Base-by-base conservation (phyloP, 2,329 filamentous ascomycete species). In the Botryosphaeria dothidea region DNA sequence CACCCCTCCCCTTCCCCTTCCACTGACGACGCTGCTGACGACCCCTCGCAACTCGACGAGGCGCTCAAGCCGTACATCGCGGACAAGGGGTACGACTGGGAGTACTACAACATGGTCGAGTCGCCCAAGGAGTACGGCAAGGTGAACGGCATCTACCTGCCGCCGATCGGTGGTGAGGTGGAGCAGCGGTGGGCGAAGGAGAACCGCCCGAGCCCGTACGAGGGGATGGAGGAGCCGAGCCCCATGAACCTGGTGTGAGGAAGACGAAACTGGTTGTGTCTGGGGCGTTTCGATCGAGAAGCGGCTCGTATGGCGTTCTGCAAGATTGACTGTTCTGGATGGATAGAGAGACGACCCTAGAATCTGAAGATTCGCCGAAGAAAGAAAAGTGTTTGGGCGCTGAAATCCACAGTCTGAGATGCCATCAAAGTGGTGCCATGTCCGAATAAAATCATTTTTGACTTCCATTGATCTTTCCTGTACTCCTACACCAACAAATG, bases 41-140 rank as follows among this genome's bases (percentile, higher is more conserved):
- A 41, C 9, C 17, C 38, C 7, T 38, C 5, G 4, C 38, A 48
- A 1, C 68, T 82, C 0, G 76, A 81, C 25, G 27, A 54, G 1
- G 64, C 71, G 0, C 49, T 83, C n/a, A 77, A 78, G 66, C 79
- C 79, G 19, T 74, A 78, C 57, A 68, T 82, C 0, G 71, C 68
- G 1, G 80, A 80, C 34, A 76, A 76, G 65, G 81, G 79, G 0
- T 81, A 78, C 49, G 77, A 80, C 64, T 82, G 75, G 74, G 82
- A 83, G 70, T 80, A 76, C 65, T 75, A 78, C 61, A 69, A 82
- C 29, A 71, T 75, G 9, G 80, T 78, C 31, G 74, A 77, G n/a
- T n/a, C n/a, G n/a, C n/a, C n/a, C n/a, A 69, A 79, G 19, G 72
- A 73, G 48, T 62, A 83, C 60, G 83, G 81, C 81, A 80, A 77